Conservation (phyloP, 1,284 basidiomycete genomes). For the Nidula niveotomentosa region DNA sequence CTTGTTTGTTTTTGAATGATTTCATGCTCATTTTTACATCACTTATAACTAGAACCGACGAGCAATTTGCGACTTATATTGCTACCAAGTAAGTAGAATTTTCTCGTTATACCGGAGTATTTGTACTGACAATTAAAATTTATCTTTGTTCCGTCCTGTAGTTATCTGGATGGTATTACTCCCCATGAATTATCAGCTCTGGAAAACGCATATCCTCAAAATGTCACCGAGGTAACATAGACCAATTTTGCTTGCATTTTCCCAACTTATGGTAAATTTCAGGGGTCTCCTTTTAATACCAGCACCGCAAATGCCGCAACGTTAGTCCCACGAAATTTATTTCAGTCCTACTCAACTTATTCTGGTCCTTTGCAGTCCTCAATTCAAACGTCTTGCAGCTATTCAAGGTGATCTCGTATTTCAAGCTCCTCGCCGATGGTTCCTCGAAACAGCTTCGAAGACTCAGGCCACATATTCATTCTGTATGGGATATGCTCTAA, state of each 20-base stretch:
- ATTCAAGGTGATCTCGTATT: slow-evolving; percentile 30
- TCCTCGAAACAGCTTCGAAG: slow-evolving; percentile 18
- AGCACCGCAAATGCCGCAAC: slow-evolving; percentile 27
- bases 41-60: slow-evolving; percentile 11
- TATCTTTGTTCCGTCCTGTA: background rate
- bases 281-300: slow-evolving; percentile 33
- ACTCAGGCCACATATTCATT: slow-evolving; percentile 23
- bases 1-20: slow-evolving; percentile 6
- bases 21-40: slow-evolving; percentile 7
- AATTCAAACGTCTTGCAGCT: slow-evolving; percentile 32
- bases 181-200: slow-evolving; percentile 14
- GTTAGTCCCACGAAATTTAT: slow-evolving; percentile 7
- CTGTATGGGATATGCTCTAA: slow-evolving; percentile 13
- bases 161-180: slow-evolving; percentile 14
- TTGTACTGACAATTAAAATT: background rate
- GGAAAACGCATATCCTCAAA: slow-evolving; percentile 19
- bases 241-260: background rate
- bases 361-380: slow-evolving; percentile 14
- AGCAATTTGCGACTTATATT: slow-evolving; percentile 16
- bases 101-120: background rate
- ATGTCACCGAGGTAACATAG: slow-evolving; percentile 14
- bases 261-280: background rate
- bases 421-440: slow-evolving; percentile 27
- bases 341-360: background rate
- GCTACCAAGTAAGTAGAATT: slow-evolving; percentile 11